Evolutionary conservation across 768 basidiomycete genomes (phyloP).

Genomic region (Xerocomellus intermedius): DNA sequence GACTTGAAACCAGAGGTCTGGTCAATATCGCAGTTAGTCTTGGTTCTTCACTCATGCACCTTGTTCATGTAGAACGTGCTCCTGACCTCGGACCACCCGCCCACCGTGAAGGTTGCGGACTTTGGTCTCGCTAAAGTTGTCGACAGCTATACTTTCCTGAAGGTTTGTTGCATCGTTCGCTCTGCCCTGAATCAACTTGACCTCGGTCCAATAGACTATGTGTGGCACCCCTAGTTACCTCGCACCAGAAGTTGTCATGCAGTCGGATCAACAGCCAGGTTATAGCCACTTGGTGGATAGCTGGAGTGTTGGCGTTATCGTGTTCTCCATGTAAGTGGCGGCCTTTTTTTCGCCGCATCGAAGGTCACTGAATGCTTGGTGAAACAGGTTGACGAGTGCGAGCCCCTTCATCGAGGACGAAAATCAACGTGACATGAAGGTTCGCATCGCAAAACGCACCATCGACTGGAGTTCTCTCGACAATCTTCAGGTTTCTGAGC

Average conservation of each 20-base stretch:
- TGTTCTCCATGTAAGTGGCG: slow-evolving; percentile 79
- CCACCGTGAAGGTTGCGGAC: slow-evolving; percentile 86
- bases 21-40: background rate
- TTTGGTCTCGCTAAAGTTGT: slow-evolving; percentile 96
- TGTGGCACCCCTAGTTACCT: slow-evolving; percentile 96
- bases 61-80: slow-evolving; percentile 63
- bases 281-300: slow-evolving; percentile 91
- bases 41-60: slow-evolving; percentile 2
- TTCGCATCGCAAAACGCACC: slow-evolving; percentile 53
- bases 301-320: slow-evolving; percentile 95
- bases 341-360: background rate
- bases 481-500: slow-evolving; percentile 37
- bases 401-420: slow-evolving; percentile 82
- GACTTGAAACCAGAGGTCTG: slow-evolving; percentile 86
- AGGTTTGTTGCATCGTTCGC: slow-evolving; percentile 42
- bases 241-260: slow-evolving; percentile 86
- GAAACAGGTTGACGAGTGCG: slow-evolving; percentile 66
- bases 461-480: slow-evolving; percentile 62
- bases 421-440: slow-evolving; percentile 54
- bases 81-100: slow-evolving; percentile 67
- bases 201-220: slow-evolving; percentile 61
- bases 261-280: slow-evolving; percentile 52
- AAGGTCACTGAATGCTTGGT: background rate
- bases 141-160: slow-evolving; percentile 72
- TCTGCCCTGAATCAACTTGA: background rate